Base-by-base conservation (phyloP, 1,284 basidiomycete species). In the Ceratobasidium papillatum region DNA sequence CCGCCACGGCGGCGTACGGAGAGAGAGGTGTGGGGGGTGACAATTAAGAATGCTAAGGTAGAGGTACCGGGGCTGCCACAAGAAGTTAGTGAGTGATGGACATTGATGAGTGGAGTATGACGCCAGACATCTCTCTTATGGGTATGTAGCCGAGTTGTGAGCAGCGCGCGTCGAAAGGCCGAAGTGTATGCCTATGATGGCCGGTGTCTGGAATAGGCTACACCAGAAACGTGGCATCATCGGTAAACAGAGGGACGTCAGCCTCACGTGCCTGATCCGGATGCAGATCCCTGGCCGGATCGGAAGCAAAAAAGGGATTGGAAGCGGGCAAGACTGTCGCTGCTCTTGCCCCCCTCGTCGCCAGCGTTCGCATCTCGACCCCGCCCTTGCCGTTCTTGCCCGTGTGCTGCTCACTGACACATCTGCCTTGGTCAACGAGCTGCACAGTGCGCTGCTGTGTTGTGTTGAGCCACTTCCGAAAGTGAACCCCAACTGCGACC, bases 401-500 rank as follows among this genome's bases (percentile, higher is more conserved):
- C n/a, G 9, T 30, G 9, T 65, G 2, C 17, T 65, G 63, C 47
- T 32, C 56, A n/a, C 30, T 43, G 63, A 3, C 17, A 9, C 9
- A 65, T 43, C 63, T 22, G 34, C 32, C 47, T n/a, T 8, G 5
- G 27, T 36, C 36, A 30, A 22, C 36, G n/a, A 27, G 25, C 38
- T 45, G 36, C 38, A 27, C 36, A 45, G 36, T 38, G 61, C 7
- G 61, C 61, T 30, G 3, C 25, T 22, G 7, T 4, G 11, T 45
- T 63, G 36, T 47, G 22, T 38, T 47, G 43, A 4, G 34, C 61
- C 61, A 45, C 61, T 47, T 43, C 65, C 51, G n/a, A 38, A 2
- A 68, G n/a, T 54, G 51, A 56, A 68, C 65, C 65, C 65, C 65
- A 56, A 68, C 65, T 47, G n/a, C 51, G 65, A 68, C 65, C 49